Base-by-base conservation (phyloP, 2,329 filamentous ascomycete genomes). In the Onygenales sp. region DNA sequence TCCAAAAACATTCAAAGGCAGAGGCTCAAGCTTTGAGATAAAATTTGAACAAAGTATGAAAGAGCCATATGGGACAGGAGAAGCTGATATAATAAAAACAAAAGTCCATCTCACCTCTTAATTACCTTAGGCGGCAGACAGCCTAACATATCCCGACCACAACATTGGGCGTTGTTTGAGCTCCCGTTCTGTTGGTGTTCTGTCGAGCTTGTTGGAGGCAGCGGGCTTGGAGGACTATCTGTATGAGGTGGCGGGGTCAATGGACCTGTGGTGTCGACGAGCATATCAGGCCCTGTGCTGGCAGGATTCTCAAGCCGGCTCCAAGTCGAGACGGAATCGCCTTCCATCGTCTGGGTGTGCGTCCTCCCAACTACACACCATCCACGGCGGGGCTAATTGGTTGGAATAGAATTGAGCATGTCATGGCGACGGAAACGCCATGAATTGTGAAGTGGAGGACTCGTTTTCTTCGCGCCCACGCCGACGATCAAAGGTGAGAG, bases 341-440 rank as follows among this genome's bases (percentile, higher is more conserved):
- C 42, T 54, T 57, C 55, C 57, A 59, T 59, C 49, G 49, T 57
- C 33, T 40, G 49, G n/a, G 31, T 31, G 42, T 17, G 10, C 32
- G 14, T 42, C 44, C 44, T 51, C 17, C 31, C 47, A 50, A 40
- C 42, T 52, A 54, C 36, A 46, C 56, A 55, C 55, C 33, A 56
- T 53, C 52, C 50, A 54, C 39, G 43, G 42, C 10, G 36, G 31
- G 36, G 10, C 37, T 39, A 11, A 37, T 34, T 17, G 6, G 37
- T 13, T 39, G 11, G 2, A 27, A 14, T 8, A 39, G 46, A 33
- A 14, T 36, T 3, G 11, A 3, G n/a, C 13, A 31, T 39, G 17
- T 10, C 46, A 49, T 49, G 8, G 9, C 27, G 46, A 49, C 31
- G 46, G 10, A 33, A 36, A n/a, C 1, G 34, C 21, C 21, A 13